Evolutionary conservation across 345 rosid species (phyloP).

Genomic region (Salix arbutifolia): DNA sequence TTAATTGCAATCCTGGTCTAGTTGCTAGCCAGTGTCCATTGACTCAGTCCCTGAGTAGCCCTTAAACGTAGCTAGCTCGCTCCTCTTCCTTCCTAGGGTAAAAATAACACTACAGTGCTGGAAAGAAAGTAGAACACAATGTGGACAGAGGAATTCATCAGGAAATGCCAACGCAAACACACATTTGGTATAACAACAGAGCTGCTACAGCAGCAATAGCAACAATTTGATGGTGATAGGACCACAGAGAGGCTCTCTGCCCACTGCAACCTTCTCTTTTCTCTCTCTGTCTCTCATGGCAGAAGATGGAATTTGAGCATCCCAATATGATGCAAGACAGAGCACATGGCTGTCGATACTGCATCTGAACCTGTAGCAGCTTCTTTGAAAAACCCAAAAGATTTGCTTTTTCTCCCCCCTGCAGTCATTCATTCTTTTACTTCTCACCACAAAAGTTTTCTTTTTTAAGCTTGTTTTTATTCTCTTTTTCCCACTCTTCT

Average conservation of each 20-base stretch:
- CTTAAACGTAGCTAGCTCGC: not conserved
- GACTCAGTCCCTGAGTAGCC: not conserved
- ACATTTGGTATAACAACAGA: not conserved
- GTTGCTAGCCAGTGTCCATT: not conserved
- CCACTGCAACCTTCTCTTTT: conserved; percentile 14
- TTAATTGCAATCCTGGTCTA: not conserved
- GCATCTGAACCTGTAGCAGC: conserved; percentile 30
- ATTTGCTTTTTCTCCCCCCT: conserved; percentile 11
- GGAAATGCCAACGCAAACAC: not conserved
- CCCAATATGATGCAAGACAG: conserved; percentile 37
- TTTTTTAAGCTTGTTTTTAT: not conserved
- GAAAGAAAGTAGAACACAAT: not conserved
- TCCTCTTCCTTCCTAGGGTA: not conserved
- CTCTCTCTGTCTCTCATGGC: not conserved
- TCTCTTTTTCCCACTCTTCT: not conserved
- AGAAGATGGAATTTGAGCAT: conserved; percentile 52
- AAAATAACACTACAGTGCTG: not conserved
- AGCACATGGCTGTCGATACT: conserved; percentile 18
- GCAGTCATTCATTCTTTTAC: not conserved
- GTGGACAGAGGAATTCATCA: not conserved
- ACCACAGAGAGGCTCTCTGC: conserved; percentile 29
- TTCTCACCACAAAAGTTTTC: not conserved
- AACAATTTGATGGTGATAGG: conserved; percentile 18
- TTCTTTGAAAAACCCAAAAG: conserved; percentile 31
- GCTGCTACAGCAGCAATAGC: not conserved